Evolutionary conservation across 2,329 filamentous ascomycete species (phyloP), one percentile per base, ranked within the genome.

Genomic region (Albifimbria verrucaria): DNA sequence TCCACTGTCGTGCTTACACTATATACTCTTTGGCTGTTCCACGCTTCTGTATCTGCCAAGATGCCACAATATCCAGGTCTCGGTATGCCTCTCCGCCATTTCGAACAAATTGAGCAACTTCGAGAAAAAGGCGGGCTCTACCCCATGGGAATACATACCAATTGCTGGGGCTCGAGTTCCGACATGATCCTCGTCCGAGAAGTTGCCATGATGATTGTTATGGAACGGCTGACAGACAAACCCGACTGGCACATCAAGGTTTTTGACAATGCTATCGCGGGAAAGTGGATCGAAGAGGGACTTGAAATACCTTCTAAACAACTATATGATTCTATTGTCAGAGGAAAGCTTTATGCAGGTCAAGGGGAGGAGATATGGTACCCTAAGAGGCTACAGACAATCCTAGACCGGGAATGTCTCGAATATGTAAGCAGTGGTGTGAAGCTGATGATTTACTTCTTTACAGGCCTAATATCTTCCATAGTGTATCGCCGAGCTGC

Each of bases 401-500:
- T 32, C 15, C 26, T 32, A 32, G 26, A 32, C 15, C 26, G 26
- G 15, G 26, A 32, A 9, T 32, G 26, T 32, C 26, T 32, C 15
- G 26, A 32, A 32, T 32, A 32, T 32, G 26, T 32, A 32, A n/a
- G n/a, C n/a, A n/a, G n/a, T n/a, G n/a, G n/a, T n/a, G n/a, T n/a
- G n/a, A n/a, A n/a, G n/a, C n/a, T n/a, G n/a, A n/a, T n/a, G n/a
- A n/a, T n/a, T n/a, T n/a, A n/a, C n/a, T n/a, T n/a, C n/a, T n/a
- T n/a, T n/a, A n/a, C n/a, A n/a, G n/a, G n/a, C n/a, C n/a, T n/a
- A n/a, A n/a, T 36, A 36, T 10, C n/a, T 10, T 11, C 43, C 20
- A 25, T 15, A 62, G 61, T 63, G 59, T 17, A 60, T 63, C 15
- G 17, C 57, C 9, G 79, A 82, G 51, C 67, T 82, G 0, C 68